Evolutionary conservation across 305 asterid genomes (phyloP).

Genomic region (Fraxinus angustifolia): DNA sequence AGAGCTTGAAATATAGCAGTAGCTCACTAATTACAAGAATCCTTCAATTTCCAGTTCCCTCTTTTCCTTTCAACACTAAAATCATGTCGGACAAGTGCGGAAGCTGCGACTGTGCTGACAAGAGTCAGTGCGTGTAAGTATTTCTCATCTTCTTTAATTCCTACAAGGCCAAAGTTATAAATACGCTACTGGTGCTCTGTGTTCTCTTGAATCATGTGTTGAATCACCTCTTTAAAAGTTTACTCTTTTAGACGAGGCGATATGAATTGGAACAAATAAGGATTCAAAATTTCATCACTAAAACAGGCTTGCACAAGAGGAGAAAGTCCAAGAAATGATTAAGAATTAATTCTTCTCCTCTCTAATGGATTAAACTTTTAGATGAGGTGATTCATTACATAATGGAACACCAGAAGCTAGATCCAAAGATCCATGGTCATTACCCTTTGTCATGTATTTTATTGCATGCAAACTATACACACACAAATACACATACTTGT

Average conservation of each 20-base stretch:
- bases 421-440: neutral
- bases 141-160: neutral
- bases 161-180: neutral
- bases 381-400: neutral
- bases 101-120: conserved; percentile 50
- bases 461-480: neutral
- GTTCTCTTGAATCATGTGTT: neutral
- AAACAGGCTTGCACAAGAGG: neutral
- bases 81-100: conserved; percentile 60
- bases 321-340: neutral
- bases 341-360: neutral
- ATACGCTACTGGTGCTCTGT: neutral
- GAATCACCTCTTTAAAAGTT: conserved; percentile 10
- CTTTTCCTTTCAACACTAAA: neutral
- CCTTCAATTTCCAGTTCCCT: neutral
- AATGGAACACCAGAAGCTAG: neutral
- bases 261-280: neutral
- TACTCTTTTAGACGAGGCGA: neutral
- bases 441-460: neutral
- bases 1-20: conserved; percentile 24
- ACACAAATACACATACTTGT: neutral
- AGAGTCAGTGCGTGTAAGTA: conserved; percentile 53
- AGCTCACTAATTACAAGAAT: neutral
- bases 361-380: conserved; percentile 3
- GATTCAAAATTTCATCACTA: neutral